These are phyloP conservation scores for Vaccinium macrocarpon DNA, from an alignment of 148 eudicot species.

Conservation along the genomic window DNA sequence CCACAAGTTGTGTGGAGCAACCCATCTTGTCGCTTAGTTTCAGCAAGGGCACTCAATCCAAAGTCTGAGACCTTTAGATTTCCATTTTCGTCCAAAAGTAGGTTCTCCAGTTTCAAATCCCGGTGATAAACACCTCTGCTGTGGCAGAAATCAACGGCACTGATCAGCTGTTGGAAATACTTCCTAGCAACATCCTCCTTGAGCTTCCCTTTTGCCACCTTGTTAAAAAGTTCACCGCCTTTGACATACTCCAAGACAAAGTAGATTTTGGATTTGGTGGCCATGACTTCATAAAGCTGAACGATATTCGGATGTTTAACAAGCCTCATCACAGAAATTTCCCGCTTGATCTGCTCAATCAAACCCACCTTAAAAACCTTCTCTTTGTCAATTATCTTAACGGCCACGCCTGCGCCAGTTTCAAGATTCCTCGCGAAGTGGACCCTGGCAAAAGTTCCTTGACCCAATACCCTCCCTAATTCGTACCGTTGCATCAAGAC, in stretches of 20 bases:
- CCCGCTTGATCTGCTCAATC: constrained; percentile 23
- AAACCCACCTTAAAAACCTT: constrained; percentile 19
- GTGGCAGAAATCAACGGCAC: constrained; percentile 29
- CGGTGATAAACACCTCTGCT: constrained; percentile 34
- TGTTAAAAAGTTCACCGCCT: constrained; percentile 26
- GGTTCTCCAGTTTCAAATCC: constrained; percentile 30
- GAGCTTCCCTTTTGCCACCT: constrained; percentile 18
- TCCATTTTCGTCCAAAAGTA: constrained; percentile 28
- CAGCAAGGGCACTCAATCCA: constrained; percentile 31
- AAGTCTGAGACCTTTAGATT: constrained; percentile 32
- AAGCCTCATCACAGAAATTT: constrained; percentile 18
- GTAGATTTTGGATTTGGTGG: constrained; percentile 25
- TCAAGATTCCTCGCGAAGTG: constrained; percentile 15
- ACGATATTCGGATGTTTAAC: constrained; percentile 22
- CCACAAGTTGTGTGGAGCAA: constrained; percentile 35
- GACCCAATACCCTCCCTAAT: constrained; percentile 21
- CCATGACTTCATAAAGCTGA: constrained; percentile 25
- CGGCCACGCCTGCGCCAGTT: constrained; percentile 16
- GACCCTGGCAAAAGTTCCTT: constrained; percentile 26
- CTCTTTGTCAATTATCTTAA: constrained; percentile 24
- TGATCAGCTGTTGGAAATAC: constrained; percentile 21
- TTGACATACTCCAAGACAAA: constrained; percentile 21
- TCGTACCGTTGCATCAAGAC: constrained; percentile 28
- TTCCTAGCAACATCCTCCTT: constrained; percentile 23
- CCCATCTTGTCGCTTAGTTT: constrained; percentile 28